Evolutionary conservation across 352 stramenopile genomes (phyloP).

Genomic region (Thalassiosira hispida): DNA sequence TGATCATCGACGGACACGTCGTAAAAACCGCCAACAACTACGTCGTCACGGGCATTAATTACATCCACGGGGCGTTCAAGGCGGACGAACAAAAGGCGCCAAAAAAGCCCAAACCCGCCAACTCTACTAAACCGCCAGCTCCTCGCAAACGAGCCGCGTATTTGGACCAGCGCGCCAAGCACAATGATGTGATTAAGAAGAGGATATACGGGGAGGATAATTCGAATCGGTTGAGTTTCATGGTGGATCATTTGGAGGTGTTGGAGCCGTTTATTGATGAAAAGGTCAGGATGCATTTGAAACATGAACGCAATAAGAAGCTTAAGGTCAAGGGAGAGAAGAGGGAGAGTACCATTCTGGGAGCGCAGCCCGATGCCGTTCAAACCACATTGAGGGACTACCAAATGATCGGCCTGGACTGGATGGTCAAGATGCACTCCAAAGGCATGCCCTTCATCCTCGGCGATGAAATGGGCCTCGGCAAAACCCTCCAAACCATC

Average conservation of each 20-base stretch:
- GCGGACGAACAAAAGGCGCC: slow-evolving; percentile 29
- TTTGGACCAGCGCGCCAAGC: slow-evolving; percentile 20
- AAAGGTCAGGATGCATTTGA: slow-evolving; percentile 44
- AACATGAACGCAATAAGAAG: slow-evolving; percentile 28
- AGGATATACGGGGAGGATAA: slow-evolving; percentile 20
- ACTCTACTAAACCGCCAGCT: slow-evolving; percentile 1
- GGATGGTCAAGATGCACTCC: slow-evolving; percentile 85
- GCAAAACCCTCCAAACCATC: slow-evolving; percentile 93
- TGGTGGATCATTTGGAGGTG: slow-evolving; percentile 34
- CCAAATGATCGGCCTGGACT: slow-evolving; percentile 95
- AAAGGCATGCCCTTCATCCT: slow-evolving; percentile 62
- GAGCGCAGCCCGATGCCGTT: slow-evolving; percentile 63
- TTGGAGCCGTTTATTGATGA: slow-evolving; percentile 59
- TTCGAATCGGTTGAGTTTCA: slow-evolving; percentile 38
- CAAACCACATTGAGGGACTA: slow-evolving; percentile 88
- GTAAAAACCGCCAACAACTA: slow-evolving; percentile 71
- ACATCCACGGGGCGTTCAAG: slow-evolving; percentile 43
- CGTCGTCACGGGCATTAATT: slow-evolving; percentile 50
- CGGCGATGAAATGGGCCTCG: slow-evolving; percentile 65
- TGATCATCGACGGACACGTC: slow-evolving; percentile 64
- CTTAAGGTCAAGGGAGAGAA: slow-evolving; percentile 20
- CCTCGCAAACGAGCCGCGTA: slow-evolving; percentile 15
- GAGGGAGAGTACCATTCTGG: slow-evolving; percentile 43
- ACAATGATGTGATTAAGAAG: slow-evolving; percentile 57
- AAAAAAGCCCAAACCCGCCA: slow-evolving; percentile 3